Base-by-base conservation (phyloP, 805 yeast species). In the Ogataea parapolymorpha region DNA sequence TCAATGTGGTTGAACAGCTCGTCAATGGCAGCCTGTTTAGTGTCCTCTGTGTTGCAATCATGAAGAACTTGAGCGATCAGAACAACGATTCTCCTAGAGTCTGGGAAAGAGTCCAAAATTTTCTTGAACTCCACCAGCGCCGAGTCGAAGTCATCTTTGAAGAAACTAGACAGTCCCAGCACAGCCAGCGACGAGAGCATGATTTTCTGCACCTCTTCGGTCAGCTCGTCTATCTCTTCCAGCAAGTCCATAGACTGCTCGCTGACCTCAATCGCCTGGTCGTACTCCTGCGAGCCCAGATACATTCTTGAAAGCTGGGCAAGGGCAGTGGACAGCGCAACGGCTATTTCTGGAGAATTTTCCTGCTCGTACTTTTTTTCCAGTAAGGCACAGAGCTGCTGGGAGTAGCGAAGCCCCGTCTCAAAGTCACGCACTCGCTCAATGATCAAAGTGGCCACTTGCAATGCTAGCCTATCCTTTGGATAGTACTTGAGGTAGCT, bases 11-110 rank as follows among this genome's bases (percentile, higher is more conserved):
- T 71, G 51, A 85, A 82, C 32, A 91, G 63, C 59, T 88, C 95
- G 52, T 89, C 96, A 34, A 85, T 56, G 0, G 97, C 96, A 1
- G 89, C 90, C 48, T 80, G 83, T 44, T 79, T 81, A 1, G 93
- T 79, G 5, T 85, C 93, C n/a, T 75, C 79, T 0, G 79, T 75
- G n/a, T 79, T 84, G 42, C 77, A 76, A 2, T 87, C 86, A 66
- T 82, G 84, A 36, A 93, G 67, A 0, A 90, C 83, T 56, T 89
- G 95, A 0, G 93, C 78, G 15, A 87, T 72, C 22, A 91, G 63
- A 6, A 82, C 76, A 12, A 87, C 79, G n/a, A 88, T 71, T 46
- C 82, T 74, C 48, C 75, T 79, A 4, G 84, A 77, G 35, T 77
- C 79, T 5, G 76, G 74, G 17, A 82, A 72, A 1, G 62, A 54